Percentiles rank a stretch among this genome's conserved stretches.
phyloP scores from a whole-genome alignment of 164 flowering plant species.

The Amborella trichopoda region DNA sequence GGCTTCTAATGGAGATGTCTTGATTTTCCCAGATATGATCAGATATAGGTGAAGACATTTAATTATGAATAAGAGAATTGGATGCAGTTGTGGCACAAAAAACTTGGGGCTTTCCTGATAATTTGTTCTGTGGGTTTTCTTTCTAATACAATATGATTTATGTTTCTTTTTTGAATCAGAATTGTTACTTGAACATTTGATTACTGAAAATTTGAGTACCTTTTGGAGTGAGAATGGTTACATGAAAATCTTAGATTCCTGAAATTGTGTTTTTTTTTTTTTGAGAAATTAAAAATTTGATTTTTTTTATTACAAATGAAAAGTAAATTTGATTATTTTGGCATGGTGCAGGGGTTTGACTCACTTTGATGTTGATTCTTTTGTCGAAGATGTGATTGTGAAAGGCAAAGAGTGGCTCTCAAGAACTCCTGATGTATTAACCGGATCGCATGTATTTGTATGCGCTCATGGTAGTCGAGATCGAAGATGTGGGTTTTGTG shows the following conservation, averaged over 20 bases:
- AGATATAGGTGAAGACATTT: constrained; percentile 53
- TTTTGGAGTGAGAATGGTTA: no score
- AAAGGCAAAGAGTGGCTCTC: constrained; percentile 48
- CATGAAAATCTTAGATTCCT: neutral
- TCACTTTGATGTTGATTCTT: constrained; percentile 49
- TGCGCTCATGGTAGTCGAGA: constrained; percentile 88
- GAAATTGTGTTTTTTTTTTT: neutral
- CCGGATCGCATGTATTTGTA: constrained; percentile 71
- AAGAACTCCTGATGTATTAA: constrained; percentile 39
- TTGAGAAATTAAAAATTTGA: neutral
- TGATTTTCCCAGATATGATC: constrained; percentile 84
- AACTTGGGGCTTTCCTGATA: no score
- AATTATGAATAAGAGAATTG: no score
- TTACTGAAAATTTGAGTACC: no score
- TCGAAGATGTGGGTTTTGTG: constrained; percentile 92
- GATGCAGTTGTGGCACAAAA: no score
- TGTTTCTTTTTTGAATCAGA: no score
- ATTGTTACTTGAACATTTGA: no score
- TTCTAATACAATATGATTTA: no score
- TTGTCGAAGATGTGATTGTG: constrained; percentile 81
- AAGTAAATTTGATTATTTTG: neutral
- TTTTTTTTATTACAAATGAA: no score
- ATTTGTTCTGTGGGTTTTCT: no score
- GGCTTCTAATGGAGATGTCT: constrained; percentile 57
- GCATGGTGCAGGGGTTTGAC: constrained; percentile 45